These are phyloP conservation scores for Huntiella savannae DNA, from an alignment of 2,329 filamentous ascomycete species.

Conservation along the genomic window DNA sequence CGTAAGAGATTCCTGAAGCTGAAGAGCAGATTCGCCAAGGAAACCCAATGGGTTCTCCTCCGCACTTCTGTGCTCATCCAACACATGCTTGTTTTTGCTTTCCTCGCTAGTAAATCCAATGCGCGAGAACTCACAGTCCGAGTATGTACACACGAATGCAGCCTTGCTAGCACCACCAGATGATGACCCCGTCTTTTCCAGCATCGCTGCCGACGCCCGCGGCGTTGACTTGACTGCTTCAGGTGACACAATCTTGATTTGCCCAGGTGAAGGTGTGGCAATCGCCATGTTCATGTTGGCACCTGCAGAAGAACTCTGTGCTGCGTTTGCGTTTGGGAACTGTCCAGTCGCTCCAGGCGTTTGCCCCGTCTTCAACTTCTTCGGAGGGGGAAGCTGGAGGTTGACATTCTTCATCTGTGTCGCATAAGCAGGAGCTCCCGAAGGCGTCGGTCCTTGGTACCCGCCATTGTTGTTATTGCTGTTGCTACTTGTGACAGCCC, in stretches of 20 bases:
- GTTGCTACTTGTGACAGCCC: neutral
- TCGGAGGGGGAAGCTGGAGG: conserved; percentile 35
- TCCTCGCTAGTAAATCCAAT: conserved; percentile 36
- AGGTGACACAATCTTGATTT: conserved; percentile 2
- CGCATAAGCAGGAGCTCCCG: conserved; percentile 36
- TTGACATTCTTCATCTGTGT: conserved; percentile 29
- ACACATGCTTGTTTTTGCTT: conserved; percentile 30
- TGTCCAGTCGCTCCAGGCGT: neutral
- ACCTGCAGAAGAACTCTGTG: neutral
- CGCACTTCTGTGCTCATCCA: conserved; percentile 41
- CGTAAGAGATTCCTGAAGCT: conserved; percentile 17
- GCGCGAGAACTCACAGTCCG: conserved; percentile 31
- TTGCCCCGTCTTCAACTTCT: conserved; percentile 30
- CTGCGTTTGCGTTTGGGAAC: neutral
- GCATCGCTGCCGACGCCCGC: conserved; percentile 6
- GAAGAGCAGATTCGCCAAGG: conserved; percentile 28
- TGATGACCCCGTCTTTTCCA: neutral
- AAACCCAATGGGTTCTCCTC: conserved; percentile 35
- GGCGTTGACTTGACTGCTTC: conserved; percentile 12
- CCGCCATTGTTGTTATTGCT: conserved; percentile 4
- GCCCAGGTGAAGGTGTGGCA: conserved; percentile 4
- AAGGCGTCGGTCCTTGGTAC: conserved; percentile 24
- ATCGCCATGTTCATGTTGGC: neutral
- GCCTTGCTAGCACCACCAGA: conserved; percentile 19
- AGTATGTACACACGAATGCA: conserved; percentile 31